Percentiles rank a stretch among this genome's conserved stretches.
phyloP scores from a whole-genome alignment of 2,329 filamentous ascomycete genomes.

The Orbilia ellipsospora region DNA sequence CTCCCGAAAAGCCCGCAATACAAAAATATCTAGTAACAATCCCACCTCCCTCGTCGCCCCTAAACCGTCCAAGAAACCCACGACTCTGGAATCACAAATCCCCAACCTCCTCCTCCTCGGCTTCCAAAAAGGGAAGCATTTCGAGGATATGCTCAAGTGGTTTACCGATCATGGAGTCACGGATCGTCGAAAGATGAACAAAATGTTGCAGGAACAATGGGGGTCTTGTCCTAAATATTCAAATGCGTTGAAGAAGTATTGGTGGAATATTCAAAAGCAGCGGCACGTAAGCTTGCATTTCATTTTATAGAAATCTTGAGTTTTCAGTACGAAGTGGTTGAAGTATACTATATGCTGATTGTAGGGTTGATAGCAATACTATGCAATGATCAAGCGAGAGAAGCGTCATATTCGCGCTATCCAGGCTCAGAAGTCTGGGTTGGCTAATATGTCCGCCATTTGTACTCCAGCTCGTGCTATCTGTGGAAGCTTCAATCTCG shows the following conservation, averaged over 20 bases:
- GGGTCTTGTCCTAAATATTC: slow-evolving; percentile 18
- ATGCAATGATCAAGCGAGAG: too few species aligned
- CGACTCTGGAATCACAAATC: not conserved
- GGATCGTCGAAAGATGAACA: slow-evolving; percentile 4
- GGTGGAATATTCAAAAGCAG: slow-evolving; percentile 24
- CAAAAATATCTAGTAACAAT: too few species aligned
- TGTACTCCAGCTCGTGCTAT: too few species aligned
- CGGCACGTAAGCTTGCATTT: slow-evolving; percentile 5
- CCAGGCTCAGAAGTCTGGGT: too few species aligned
- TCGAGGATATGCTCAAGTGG: slow-evolving; percentile 20
- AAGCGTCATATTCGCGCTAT: too few species aligned
- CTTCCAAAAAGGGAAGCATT: slow-evolving; percentile 12
- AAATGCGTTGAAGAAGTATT: slow-evolving; percentile 15
- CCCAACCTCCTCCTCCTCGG: slow-evolving; percentile 31
- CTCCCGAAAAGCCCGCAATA: too few species aligned
- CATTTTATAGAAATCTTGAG: not conserved
- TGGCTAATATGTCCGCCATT: too few species aligned
- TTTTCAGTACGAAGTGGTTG: not conserved
- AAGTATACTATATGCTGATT: too few species aligned
- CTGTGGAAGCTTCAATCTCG: too few species aligned
- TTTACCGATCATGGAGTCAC: slow-evolving; percentile 19
- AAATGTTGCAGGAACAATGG: slow-evolving; percentile 30
- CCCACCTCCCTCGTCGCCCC: too few species aligned
- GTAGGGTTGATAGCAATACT: too few species aligned
- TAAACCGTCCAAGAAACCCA: too few species aligned